These are phyloP conservation scores for Apiotrichum brassicae DNA, from an alignment of 1,284 basidiomycete genomes.

Conservation along the genomic window DNA sequence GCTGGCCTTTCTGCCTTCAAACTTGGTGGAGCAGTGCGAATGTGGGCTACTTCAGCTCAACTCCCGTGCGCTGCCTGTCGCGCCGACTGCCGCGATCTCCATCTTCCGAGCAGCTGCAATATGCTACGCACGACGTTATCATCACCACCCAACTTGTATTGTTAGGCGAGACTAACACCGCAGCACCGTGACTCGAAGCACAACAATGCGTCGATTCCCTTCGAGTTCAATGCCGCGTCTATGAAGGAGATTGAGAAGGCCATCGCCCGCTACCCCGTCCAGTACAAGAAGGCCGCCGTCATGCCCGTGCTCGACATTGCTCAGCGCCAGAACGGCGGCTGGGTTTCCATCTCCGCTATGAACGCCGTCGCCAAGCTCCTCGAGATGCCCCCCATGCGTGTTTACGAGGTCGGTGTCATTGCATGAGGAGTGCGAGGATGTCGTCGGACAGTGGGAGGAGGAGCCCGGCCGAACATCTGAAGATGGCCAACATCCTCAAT, in stretches of 20 bases:
- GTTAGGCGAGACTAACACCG: too few species aligned
- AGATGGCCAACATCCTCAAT: too few species aligned
- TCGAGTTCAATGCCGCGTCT: constrained; percentile 78
- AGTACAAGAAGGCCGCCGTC: constrained; percentile 96
- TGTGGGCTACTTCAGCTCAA: too few species aligned
- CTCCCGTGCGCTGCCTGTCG: too few species aligned
- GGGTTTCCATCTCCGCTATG: constrained; percentile 99
- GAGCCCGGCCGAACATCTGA: too few species aligned
- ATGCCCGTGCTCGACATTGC: constrained; percentile 95
- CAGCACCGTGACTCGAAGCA: constrained; percentile 90
- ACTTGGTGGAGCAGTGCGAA: too few species aligned
- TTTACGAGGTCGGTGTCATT: constrained; percentile 88
- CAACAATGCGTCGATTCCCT: constrained; percentile 90
- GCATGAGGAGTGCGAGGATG: too few species aligned
- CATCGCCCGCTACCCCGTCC: constrained; percentile 85
- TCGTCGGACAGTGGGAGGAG: too few species aligned
- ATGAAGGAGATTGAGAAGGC: constrained; percentile 78
- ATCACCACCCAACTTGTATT: too few species aligned
- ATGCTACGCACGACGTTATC: too few species aligned
- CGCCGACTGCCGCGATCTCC: constrained; percentile 12
- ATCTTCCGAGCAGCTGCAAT: too few species aligned
- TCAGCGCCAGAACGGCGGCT: constrained; percentile 96
- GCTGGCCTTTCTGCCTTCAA: too few species aligned
- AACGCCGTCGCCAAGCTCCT: constrained; percentile 90
- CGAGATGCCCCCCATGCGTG: constrained; percentile 95